These are phyloP conservation scores for Amanita exitialis DNA, from an alignment of 768 basidiomycete genomes.

Conservation along the genomic window DNA sequence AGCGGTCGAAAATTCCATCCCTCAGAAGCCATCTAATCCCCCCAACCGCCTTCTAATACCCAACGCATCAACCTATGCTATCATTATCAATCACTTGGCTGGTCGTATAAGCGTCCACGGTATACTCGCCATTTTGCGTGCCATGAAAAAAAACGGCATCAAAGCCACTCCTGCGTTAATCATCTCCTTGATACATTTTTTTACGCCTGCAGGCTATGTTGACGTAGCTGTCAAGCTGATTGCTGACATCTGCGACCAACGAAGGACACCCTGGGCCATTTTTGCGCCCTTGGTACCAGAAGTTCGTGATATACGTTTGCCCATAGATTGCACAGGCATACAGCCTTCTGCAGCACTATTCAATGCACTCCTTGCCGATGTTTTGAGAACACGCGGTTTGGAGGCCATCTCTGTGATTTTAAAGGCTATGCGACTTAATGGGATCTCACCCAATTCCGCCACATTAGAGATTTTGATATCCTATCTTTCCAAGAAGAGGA, in stretches of 20 bases:
- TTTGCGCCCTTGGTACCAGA: slow-evolving; percentile 4
- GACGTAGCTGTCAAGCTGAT: slow-evolving; percentile 44
- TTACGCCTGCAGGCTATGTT: slow-evolving; percentile 34
- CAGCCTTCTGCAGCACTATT: slow-evolving; percentile 37
- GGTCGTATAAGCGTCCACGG: slow-evolving; percentile 30
- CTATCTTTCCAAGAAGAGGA: slow-evolving; percentile 34
- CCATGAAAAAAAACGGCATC: slow-evolving; percentile 33
- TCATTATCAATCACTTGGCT: slow-evolving; percentile 49
- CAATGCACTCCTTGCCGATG: slow-evolving; percentile 49
- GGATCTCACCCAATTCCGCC: slow-evolving; percentile 39
- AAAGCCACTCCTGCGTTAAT: slow-evolving; percentile 34
- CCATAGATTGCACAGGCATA: slow-evolving; percentile 17
- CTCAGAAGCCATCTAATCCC: background rate
- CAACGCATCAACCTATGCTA: slow-evolving; percentile 50
- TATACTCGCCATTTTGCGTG: slow-evolving; percentile 34
- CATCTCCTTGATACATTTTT: slow-evolving; percentile 48
- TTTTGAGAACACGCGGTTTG: slow-evolving; percentile 40
- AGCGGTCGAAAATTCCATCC: background rate
- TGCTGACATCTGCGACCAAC: slow-evolving; percentile 30
- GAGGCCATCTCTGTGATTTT: slow-evolving; percentile 34
- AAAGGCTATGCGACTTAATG: slow-evolving; percentile 41
- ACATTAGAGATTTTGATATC: slow-evolving; percentile 49
- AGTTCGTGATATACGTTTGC: slow-evolving; percentile 6
- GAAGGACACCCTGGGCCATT: background rate
- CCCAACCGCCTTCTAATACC: slow-evolving; percentile 21